phyloP scores from a whole-genome alignment of 495 filamentous ascomycete species.

The Penicillium atrosanguineum region DNA sequence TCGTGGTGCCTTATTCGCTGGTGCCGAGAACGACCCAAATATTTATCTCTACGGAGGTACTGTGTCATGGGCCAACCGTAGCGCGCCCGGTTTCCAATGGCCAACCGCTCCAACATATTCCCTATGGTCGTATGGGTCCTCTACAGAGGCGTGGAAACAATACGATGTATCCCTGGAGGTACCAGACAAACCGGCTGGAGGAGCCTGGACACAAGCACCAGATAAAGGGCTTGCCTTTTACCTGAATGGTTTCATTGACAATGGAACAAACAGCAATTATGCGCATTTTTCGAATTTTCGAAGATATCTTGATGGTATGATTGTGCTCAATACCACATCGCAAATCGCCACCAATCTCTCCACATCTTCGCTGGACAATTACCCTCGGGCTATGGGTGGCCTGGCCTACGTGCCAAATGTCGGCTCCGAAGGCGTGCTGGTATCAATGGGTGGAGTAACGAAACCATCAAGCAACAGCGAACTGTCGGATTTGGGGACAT shows the following conservation, averaged over 20 bases:
- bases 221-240: conserved; percentile 39
- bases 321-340: too few relatives aligned
- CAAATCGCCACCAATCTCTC: too few relatives aligned
- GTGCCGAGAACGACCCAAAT: neutral
- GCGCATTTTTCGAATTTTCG: conserved; percentile 13
- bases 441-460: too few relatives aligned
- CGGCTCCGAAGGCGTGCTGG: too few relatives aligned
- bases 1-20: too few relatives aligned
- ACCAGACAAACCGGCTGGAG: conserved; percentile 32
- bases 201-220: conserved; percentile 33
- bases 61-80: conserved; percentile 29
- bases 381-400: too few relatives aligned
- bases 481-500: neutral
- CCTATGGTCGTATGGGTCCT: conserved; percentile 27
- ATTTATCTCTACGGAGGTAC: conserved; percentile 39
- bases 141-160: conserved; percentile 28
- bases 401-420: conserved; percentile 8
- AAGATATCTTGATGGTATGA: too few relatives aligned
- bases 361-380: too few relatives aligned
- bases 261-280: conserved; percentile 21
- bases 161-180: conserved; percentile 29
- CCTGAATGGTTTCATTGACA: conserved; percentile 40
- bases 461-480: too few relatives aligned
- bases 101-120: conserved; percentile 22
- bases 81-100: conserved; percentile 28